Evolutionary conservation across 2,329 filamentous ascomycete species (phyloP).

Genomic region (Trichoderma hamatum): DNA sequence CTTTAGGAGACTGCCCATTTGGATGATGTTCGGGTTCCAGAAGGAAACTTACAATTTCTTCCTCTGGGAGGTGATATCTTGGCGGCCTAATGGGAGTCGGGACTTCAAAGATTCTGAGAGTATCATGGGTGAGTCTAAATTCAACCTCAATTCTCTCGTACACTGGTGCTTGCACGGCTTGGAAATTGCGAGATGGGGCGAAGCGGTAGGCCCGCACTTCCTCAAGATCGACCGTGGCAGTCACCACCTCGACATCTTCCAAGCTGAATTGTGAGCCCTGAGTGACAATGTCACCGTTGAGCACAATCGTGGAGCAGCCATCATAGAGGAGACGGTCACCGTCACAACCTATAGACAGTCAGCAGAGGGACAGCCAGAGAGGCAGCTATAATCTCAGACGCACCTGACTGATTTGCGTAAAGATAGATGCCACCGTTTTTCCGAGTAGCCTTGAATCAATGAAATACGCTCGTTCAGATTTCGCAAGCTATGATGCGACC

Average conservation of each 20-base stretch:
- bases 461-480: slow-evolving; percentile 67
- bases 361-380: not conserved
- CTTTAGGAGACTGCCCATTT: not conserved
- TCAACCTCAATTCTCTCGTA: slow-evolving; percentile 29
- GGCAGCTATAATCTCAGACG: not conserved
- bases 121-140: slow-evolving; percentile 33
- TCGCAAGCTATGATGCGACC: slow-evolving; percentile 54
- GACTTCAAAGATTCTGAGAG: slow-evolving; percentile 30
- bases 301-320: slow-evolving; percentile 46
- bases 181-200: slow-evolving; percentile 23
- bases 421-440: slow-evolving; percentile 63
- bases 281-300: slow-evolving; percentile 63
- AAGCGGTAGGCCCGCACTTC: slow-evolving; percentile 55
- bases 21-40: no score
- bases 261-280: slow-evolving; percentile 67
- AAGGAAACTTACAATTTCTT: slow-evolving; percentile 55
- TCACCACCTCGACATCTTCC: slow-evolving; percentile 67
- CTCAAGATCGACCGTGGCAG: slow-evolving; percentile 70
- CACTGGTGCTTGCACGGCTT: slow-evolving; percentile 26
- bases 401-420: slow-evolving; percentile 39
- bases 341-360: not conserved
- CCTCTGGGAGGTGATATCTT: slow-evolving; percentile 62
- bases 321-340: slow-evolving; percentile 44
- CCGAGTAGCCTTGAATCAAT: slow-evolving; percentile 67
- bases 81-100: slow-evolving; percentile 19